Percentiles rank a stretch among this genome's conserved stretches.
Evolutionary conservation across 106 monocot species (phyloP).

Genomic region (Xerophyta viscosa): DNA sequence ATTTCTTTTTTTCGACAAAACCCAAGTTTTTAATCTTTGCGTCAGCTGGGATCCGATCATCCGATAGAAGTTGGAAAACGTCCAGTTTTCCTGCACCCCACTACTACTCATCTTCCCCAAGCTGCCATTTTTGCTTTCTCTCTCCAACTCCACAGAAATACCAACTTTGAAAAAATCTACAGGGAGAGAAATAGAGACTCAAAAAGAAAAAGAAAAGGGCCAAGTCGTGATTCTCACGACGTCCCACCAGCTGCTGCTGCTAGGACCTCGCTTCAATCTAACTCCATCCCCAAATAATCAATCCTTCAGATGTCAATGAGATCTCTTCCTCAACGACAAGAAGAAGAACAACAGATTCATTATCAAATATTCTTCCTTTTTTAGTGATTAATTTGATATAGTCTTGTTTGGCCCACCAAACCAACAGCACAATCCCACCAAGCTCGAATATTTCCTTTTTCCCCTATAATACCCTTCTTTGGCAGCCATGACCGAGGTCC

Average conservation of each 20-base stretch:
- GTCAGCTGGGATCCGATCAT: no score
- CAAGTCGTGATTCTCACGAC: not conserved
- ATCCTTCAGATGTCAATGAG: not conserved
- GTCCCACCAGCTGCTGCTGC: not conserved
- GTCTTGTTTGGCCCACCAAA: no score
- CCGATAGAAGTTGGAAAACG: no score
- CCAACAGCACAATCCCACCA: not conserved
- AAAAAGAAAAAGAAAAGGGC: not conserved
- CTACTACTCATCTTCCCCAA: no score
- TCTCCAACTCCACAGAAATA: no score
- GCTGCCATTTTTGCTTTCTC: no score
- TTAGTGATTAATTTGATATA: no score
- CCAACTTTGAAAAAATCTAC: no score
- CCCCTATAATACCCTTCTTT: not conserved
- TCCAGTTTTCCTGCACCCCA: no score
- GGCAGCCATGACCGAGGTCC: slow-evolving; percentile 39
- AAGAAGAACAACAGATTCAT: not conserved
- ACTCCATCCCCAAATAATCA: not conserved
- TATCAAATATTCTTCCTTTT: no score
- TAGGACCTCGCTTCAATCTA: slow-evolving; percentile 2
- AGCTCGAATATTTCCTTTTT: not conserved
- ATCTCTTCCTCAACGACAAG: not conserved
- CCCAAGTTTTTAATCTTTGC: no score
- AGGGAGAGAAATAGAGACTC: not conserved
- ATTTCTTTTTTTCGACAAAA: no score